A percentile compares a stretch with the other conserved stretches of the same genome.
Evolutionary conservation across 768 basidiomycete species (phyloP).

Genomic region (Tylopilus sp.): DNA sequence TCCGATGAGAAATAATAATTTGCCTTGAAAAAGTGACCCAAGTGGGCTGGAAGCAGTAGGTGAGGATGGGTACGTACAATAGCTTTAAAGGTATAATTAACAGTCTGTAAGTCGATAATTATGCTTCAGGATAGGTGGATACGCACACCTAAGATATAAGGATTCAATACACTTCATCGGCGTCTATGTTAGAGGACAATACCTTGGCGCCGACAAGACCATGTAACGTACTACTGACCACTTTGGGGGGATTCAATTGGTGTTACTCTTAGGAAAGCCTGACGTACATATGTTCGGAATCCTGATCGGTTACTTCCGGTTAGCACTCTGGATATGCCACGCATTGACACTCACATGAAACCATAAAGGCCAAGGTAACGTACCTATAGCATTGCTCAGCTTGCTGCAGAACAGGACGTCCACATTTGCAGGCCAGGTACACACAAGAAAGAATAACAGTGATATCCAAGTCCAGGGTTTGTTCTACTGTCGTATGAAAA

Average conservation of each 20-base stretch:
- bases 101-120: background rate
- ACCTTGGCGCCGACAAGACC: background rate
- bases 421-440: background rate
- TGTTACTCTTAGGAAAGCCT: background rate
- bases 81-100: background rate
- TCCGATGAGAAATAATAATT: too few species aligned
- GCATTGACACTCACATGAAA: background rate
- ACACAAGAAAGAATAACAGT: background rate
- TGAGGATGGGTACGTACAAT: background rate
- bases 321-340: background rate
- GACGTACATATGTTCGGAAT: background rate
- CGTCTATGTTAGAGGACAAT: background rate
- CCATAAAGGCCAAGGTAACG: conserved; percentile 2
- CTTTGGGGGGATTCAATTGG: background rate
- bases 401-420: background rate
- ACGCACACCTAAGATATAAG: conserved; percentile 1
- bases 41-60: too few species aligned
- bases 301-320: background rate
- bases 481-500: background rate
- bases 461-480: background rate
- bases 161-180: background rate
- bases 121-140: background rate
- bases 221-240: conserved; percentile 1
- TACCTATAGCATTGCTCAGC: background rate
- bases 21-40: too few species aligned